Conservation (phyloP, 1,284 basidiomycete species). For the Ustilago lituana region DNA sequence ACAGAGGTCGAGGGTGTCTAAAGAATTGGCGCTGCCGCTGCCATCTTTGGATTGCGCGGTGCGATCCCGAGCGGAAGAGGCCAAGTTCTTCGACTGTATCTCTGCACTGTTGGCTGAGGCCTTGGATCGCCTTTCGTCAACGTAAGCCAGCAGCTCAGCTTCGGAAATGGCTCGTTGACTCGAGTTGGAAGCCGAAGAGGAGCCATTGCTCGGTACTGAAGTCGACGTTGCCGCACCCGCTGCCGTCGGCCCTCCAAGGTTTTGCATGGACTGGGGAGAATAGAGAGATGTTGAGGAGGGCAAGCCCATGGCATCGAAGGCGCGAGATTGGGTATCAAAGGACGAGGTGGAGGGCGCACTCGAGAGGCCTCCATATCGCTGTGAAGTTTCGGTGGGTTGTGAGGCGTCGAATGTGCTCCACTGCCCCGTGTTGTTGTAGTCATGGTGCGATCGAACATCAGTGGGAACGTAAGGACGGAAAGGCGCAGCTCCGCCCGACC, state of each 20-base stretch:
- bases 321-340: conserved; percentile 21
- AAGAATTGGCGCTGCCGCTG: conserved; percentile 11
- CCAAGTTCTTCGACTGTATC: neutral
- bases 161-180: conserved; percentile 33
- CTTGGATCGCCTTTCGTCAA: conserved; percentile 41
- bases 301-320: conserved; percentile 11
- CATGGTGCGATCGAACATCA: conserved; percentile 9
- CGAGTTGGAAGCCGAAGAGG: conserved; percentile 1
- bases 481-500: conserved; percentile 8
- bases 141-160: conserved; percentile 45
- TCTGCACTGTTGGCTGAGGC: neutral
- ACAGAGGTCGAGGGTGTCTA: conserved; percentile 59
- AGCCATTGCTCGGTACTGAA: neutral
- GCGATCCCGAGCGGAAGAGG: neutral
- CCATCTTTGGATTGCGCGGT: conserved; percentile 7
- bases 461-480: conserved; percentile 16
- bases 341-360: conserved; percentile 14
- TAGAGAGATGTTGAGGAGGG: conserved; percentile 20
- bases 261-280: conserved; percentile 19
- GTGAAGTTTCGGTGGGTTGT: conserved; percentile 11
- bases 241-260: neutral
- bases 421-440: conserved; percentile 1
- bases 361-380: conserved; percentile 7
- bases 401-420: conserved; percentile 26
- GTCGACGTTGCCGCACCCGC: neutral